phyloP scores from a whole-genome alignment of 805 yeast species.

The Komagataella pseudopastoris region DNA sequence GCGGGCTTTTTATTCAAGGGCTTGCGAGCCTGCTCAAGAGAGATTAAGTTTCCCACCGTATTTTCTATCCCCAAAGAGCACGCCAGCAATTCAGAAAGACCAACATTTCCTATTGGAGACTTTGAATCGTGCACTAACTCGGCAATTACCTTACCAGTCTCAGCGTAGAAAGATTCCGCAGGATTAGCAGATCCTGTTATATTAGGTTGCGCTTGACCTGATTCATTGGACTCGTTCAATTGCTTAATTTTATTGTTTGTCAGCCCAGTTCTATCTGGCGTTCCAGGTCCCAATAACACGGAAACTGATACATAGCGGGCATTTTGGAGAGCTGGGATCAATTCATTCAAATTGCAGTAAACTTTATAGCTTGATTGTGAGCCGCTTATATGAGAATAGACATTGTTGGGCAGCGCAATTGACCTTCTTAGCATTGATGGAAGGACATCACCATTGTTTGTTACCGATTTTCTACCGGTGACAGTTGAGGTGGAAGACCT shows the following conservation, averaged over 20 bases:
- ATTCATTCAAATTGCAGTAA: neutral
- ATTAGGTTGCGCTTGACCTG: neutral
- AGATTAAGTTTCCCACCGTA: slow-evolving; percentile 38
- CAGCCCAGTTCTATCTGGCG: slow-evolving; percentile 9
- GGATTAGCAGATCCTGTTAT: slow-evolving; percentile 2
- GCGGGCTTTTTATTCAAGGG: slow-evolving; percentile 21
- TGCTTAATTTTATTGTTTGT: slow-evolving; percentile 11
- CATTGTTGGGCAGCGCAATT: neutral
- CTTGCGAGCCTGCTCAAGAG: slow-evolving; percentile 31
- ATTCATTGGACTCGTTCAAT: neutral
- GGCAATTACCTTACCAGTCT: slow-evolving; percentile 35
- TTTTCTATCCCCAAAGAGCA: slow-evolving; percentile 39
- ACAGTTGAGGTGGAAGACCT: neutral
- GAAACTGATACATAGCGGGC: slow-evolving; percentile 36
- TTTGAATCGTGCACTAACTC: slow-evolving; percentile 24
- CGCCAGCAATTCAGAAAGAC: slow-evolving; percentile 39
- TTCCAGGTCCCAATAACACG: slow-evolving; percentile 37
- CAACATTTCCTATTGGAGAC: slow-evolving; percentile 26
- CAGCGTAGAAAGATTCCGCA: slow-evolving; percentile 10
- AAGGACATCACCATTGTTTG: slow-evolving; percentile 12
- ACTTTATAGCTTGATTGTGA: neutral
- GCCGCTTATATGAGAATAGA: slow-evolving; percentile 6
- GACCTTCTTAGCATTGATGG: slow-evolving; percentile 3
- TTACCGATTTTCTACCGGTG: neutral
- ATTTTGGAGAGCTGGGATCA: neutral